Conservation (phyloP, 768 basidiomycete genomes). For the Calvatia gigantea region DNA sequence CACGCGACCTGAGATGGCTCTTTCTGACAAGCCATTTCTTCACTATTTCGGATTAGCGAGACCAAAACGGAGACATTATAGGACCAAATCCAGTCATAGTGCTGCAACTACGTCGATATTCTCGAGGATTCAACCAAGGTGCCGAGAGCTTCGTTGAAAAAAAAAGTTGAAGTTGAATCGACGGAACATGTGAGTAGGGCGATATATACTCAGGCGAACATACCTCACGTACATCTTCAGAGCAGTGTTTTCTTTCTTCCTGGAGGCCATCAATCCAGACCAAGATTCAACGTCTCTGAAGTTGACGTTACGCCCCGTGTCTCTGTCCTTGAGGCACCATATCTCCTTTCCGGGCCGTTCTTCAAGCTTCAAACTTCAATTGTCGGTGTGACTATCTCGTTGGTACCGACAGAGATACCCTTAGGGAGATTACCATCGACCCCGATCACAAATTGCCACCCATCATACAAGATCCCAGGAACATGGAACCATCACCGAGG, state of each 20-base stretch:
- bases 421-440: no score
- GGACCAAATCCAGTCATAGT: no score
- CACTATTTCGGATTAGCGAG: no score
- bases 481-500: background rate
- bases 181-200: background rate
- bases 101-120: no score
- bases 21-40: no score
- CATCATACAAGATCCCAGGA: background rate
- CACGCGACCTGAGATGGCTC: no score
- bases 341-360: background rate
- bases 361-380: no score
- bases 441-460: background rate
- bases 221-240: background rate
- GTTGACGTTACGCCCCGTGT: background rate
- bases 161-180: background rate
- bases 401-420: no score
- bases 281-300: background rate
- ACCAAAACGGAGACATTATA: no score
- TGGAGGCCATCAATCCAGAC: background rate
- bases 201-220: background rate
- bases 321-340: background rate
- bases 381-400: background rate
- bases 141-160: background rate
- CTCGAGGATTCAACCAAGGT: background rate
- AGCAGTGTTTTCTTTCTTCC: background rate